Evolutionary conservation across 2,329 filamentous ascomycete species (phyloP).

Genomic region (Hortaea sp.): DNA sequence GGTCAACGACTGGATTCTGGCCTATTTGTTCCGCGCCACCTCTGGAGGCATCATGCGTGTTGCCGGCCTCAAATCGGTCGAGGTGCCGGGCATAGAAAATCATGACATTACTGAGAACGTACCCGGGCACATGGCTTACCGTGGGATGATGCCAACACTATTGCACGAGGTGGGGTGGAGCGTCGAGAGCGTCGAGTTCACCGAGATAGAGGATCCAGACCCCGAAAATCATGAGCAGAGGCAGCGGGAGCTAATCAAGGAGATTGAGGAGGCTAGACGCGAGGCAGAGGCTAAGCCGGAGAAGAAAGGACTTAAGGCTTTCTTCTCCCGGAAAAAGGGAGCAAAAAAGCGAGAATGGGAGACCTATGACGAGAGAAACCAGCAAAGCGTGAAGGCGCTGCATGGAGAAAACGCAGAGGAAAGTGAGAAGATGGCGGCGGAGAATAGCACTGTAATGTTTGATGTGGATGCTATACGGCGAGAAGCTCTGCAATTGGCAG

Average conservation of each 20-base stretch:
- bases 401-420: constrained; percentile 35
- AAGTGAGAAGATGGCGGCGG: constrained; percentile 35
- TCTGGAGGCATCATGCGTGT: constrained; percentile 83
- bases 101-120: constrained; percentile 78
- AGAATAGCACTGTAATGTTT: constrained; percentile 58
- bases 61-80: constrained; percentile 69
- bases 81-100: constrained; percentile 80
- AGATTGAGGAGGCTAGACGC: constrained; percentile 85
- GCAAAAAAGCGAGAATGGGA: constrained; percentile 85
- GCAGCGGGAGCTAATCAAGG: constrained; percentile 86
- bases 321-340: constrained; percentile 75
- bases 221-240: constrained; percentile 82
- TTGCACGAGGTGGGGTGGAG: constrained; percentile 82
- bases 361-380: constrained; percentile 67
- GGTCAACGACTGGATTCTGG: constrained; percentile 90
- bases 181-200: constrained; percentile 87
- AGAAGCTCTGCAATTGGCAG: constrained; percentile 61
- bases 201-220: constrained; percentile 93
- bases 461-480: constrained; percentile 84
- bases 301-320: constrained; percentile 55
- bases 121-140: constrained; percentile 92
- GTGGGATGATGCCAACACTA: constrained; percentile 78
- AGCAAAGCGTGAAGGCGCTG: constrained; percentile 22
- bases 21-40: constrained; percentile 89
- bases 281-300: constrained; percentile 69